Conservation (phyloP, 495 filamentous ascomycete genomes). For the Xylaria grammica region DNA sequence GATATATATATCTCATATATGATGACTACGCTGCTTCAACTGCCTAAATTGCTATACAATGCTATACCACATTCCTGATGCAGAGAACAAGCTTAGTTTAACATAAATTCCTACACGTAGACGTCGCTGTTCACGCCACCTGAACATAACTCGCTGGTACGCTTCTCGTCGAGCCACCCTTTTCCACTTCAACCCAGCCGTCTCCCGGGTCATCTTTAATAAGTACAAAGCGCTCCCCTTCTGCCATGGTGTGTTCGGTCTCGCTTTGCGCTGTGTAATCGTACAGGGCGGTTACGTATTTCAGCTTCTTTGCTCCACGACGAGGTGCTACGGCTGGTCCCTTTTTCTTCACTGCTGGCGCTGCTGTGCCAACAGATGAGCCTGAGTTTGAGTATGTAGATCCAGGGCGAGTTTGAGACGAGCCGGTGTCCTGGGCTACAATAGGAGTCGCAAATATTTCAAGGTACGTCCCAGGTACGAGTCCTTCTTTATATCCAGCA, state of each 20-base stretch:
- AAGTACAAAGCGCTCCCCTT: constrained; percentile 90
- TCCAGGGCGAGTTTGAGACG: constrained; percentile 54
- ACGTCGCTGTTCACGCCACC: constrained; percentile 32
- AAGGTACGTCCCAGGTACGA: constrained; percentile 83
- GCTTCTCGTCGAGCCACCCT: constrained; percentile 84
- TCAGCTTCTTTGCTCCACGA: constrained; percentile 92
- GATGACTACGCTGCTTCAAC: background rate
- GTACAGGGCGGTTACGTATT: constrained; percentile 91
- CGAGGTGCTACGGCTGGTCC: constrained; percentile 92
- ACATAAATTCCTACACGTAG: background rate
- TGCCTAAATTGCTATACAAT: constrained; percentile 17
- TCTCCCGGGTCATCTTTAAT: constrained; percentile 84
- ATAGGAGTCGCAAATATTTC: constrained; percentile 55
- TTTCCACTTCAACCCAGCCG: constrained; percentile 96
- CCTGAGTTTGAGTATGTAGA: constrained; percentile 84
- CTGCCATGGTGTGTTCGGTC: constrained; percentile 84
- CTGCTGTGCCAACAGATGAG: constrained; percentile 64
- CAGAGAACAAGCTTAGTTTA: background rate
- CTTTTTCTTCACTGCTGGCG: constrained; percentile 71
- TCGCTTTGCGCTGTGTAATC: constrained; percentile 88
- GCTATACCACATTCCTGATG: constrained; percentile 14
- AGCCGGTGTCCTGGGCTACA: constrained; percentile 57
- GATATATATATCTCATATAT: constrained; percentile 7
- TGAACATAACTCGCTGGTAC: constrained; percentile 95
- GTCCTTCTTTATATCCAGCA: constrained; percentile 69